These are phyloP conservation scores for Ramularia endophylla DNA, from an alignment of 2,329 filamentous ascomycete species.

Conservation along the genomic window DNA sequence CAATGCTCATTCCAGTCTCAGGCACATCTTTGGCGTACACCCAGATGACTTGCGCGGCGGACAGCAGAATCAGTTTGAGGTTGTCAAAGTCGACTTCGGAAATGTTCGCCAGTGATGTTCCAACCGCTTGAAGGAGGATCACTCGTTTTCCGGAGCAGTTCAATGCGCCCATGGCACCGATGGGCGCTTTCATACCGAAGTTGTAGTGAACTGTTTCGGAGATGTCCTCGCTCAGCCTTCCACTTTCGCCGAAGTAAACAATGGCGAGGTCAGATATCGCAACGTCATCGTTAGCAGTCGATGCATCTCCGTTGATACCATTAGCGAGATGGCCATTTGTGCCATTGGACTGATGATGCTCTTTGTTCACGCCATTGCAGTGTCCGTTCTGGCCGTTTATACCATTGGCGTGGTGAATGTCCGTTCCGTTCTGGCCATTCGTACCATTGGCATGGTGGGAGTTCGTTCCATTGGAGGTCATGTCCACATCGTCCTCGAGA, in stretches of 20 bases:
- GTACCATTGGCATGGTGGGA: neutral
- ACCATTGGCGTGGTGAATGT: neutral
- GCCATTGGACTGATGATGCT: neutral
- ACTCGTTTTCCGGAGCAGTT: neutral
- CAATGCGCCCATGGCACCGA: neutral
- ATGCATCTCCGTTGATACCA: neutral
- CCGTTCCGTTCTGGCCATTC: neutral
- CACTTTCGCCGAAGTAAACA: neutral
- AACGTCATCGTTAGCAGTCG: neutral
- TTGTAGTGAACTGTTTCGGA: neutral
- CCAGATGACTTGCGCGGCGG: constrained; percentile 1
- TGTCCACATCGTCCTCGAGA: neutral
- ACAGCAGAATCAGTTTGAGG: neutral
- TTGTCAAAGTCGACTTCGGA: neutral
- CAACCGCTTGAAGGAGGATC: neutral
- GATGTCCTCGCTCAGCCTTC: neutral
- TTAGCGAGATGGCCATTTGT: neutral
- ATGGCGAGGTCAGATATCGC: neutral
- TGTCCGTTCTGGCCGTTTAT: neutral
- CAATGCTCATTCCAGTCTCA: constrained; percentile 1
- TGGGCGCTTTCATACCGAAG: neutral
- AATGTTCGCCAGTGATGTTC: neutral
- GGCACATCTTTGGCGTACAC: constrained; percentile 1
- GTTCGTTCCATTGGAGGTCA: neutral
- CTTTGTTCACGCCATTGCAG: neutral